Percentiles rank a stretch among this genome's conserved stretches.
These are phyloP conservation scores for Acanthamoeba castellanii DNA, from an alignment of 208 protist genomes.

Conservation along the genomic window DNA sequence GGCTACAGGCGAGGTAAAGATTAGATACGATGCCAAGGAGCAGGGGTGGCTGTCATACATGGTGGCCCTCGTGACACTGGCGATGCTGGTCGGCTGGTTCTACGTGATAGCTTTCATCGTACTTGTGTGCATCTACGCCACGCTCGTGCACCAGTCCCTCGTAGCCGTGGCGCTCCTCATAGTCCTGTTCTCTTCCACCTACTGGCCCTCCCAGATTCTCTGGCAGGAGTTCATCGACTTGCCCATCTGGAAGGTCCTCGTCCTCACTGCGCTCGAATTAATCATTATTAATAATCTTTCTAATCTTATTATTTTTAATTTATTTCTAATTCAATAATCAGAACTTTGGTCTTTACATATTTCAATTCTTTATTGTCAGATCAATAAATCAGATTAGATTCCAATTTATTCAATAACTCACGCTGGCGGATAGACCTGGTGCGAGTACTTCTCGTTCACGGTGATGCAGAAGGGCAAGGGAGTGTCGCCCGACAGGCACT, in stretches of 20 bases:
- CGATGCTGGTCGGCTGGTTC: conserved; percentile 11
- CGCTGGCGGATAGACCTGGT: background rate
- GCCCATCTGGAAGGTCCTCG: background rate
- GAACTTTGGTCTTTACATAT: too few relatives aligned
- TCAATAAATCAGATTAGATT: background rate
- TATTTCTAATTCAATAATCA: background rate
- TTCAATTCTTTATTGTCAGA: too few relatives aligned
- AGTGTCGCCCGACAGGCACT: conserved; percentile 52
- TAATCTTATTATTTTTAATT: background rate
- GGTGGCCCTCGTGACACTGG: background rate
- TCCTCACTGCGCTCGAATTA: background rate
- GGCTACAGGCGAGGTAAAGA: background rate
- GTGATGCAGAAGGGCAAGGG: conserved; percentile 47
- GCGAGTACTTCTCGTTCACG: conserved; percentile 68
- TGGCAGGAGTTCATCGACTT: conserved; percentile 53
- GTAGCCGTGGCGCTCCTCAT: conserved; percentile 17
- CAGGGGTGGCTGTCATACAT: conserved; percentile 30
- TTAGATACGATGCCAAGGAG: background rate
- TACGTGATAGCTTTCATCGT: background rate
- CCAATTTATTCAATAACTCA: background rate
- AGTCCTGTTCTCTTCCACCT: conserved; percentile 35
- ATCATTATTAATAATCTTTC: too few relatives aligned
- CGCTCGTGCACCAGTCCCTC: conserved; percentile 32
- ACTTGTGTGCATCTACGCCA: background rate
- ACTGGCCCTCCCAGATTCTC: conserved; percentile 8